Evolutionary conservation across 768 basidiomycete species (phyloP).

Genomic region (Suillus subaureus): DNA sequence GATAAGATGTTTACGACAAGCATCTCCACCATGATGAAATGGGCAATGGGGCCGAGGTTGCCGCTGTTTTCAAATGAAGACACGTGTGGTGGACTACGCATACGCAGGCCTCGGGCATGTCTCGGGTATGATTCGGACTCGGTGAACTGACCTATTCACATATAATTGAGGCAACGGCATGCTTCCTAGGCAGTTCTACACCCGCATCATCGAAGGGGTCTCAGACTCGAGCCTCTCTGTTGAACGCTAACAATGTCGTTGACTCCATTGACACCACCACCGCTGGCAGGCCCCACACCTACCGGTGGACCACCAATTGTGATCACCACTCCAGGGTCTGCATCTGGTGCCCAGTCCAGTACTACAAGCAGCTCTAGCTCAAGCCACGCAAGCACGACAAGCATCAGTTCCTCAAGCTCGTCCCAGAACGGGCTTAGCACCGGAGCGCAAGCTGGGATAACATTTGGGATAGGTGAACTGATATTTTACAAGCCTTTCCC

Average conservation of each 20-base stretch:
- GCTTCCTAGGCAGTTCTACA: background rate
- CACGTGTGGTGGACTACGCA: background rate
- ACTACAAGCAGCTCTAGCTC: conserved; percentile 9
- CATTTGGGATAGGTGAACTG: conserved; percentile 27
- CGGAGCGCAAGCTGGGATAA: conserved; percentile 28
- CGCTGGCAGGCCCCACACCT: background rate
- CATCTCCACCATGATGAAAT: background rate
- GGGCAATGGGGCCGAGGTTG: too few relatives aligned
- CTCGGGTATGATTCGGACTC: background rate
- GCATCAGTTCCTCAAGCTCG: conserved; percentile 5
- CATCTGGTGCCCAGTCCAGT: background rate
- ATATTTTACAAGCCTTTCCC: background rate
- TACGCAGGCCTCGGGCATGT: background rate
- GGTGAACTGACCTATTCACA: background rate
- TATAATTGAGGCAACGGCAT: background rate
- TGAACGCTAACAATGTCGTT: background rate
- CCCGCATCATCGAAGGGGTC: background rate
- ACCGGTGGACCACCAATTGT: background rate
- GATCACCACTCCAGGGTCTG: background rate
- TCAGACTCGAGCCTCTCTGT: background rate
- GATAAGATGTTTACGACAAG: too few relatives aligned
- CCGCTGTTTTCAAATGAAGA: background rate
- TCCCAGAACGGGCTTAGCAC: conserved; percentile 10
- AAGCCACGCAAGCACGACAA: background rate
- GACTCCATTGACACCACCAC: background rate